phyloP scores from a whole-genome alignment of 2,329 filamentous ascomycete species.

The Xylaria sp. region DNA sequence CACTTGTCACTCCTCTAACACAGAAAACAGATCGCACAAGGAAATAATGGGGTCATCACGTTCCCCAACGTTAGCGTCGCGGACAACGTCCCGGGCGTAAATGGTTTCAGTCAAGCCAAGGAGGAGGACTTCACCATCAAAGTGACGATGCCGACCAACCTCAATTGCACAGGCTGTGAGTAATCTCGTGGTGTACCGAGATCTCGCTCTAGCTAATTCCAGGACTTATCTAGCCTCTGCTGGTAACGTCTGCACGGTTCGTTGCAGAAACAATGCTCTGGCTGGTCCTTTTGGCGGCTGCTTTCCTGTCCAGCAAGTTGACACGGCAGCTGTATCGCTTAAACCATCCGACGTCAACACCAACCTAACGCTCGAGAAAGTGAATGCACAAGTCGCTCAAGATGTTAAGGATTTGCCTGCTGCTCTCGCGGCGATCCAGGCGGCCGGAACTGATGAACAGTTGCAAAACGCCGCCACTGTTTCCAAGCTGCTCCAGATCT shows the following conservation, averaged over 20 bases:
- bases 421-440: slow-evolving; percentile 59
- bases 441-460: slow-evolving; percentile 51
- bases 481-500: slow-evolving; percentile 53
- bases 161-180: slow-evolving; percentile 64
- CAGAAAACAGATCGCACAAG: slow-evolving; percentile 28
- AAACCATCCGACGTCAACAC: slow-evolving; percentile 60
- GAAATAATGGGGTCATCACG: slow-evolving; percentile 54
- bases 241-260: slow-evolving; percentile 68
- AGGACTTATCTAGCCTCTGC: slow-evolving; percentile 57
- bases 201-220: neutral
- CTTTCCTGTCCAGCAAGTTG: slow-evolving; percentile 67
- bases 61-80: slow-evolving; percentile 62
- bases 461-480: slow-evolving; percentile 52
- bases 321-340: slow-evolving; percentile 56
- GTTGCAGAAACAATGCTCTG: slow-evolving; percentile 68
- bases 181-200: slow-evolving; percentile 11
- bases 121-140: slow-evolving; percentile 67
- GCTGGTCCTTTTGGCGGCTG: slow-evolving; percentile 69
- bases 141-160: slow-evolving; percentile 61
- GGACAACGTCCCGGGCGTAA: slow-evolving; percentile 69
- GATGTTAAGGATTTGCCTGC: slow-evolving; percentile 63
- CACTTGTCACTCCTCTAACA: slow-evolving; percentile 46
- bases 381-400: slow-evolving; percentile 60
- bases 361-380: slow-evolving; percentile 55
- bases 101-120: slow-evolving; percentile 68